phyloP scores from a whole-genome alignment of 2,329 filamentous ascomycete genomes.

The Xylaria sp. region DNA sequence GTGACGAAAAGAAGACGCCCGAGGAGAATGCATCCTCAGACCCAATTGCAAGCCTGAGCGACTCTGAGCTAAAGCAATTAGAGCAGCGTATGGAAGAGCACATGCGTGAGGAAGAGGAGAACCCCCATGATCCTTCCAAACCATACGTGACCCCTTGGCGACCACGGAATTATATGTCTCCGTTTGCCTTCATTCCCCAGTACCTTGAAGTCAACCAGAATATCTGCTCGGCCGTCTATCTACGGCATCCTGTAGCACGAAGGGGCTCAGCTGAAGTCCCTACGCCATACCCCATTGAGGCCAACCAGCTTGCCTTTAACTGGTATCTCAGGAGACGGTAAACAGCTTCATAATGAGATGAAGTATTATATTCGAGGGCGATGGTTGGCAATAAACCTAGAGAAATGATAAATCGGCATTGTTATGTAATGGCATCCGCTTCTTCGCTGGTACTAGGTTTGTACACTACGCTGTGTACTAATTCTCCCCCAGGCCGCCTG shows the following conservation, averaged over 20 bases:
- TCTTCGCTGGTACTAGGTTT: background rate
- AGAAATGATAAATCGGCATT: conserved; percentile 5
- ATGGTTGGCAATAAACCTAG: background rate
- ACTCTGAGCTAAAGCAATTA: conserved; percentile 65
- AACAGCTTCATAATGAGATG: conserved; percentile 30
- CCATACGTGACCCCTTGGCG: conserved; percentile 93
- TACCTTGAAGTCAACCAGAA: conserved; percentile 99
- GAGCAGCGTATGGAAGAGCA: conserved; percentile 67
- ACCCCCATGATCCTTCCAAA: conserved; percentile 79
- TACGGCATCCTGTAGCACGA: conserved; percentile 91
- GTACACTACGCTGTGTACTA: conserved; percentile 15
- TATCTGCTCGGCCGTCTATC: conserved; percentile 93
- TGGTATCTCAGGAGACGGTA: conserved; percentile 92
- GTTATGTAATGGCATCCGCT: background rate
- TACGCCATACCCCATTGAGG: conserved; percentile 77
- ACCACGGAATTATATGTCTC: conserved; percentile 85
- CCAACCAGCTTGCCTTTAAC: conserved; percentile 86
- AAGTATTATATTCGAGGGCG: conserved; percentile 5
- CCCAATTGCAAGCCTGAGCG: conserved; percentile 57
- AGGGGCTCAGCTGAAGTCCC: conserved; percentile 85
- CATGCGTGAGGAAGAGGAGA: conserved; percentile 74
- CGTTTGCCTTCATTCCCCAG: conserved; percentile 93
- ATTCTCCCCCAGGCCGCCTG: background rate
- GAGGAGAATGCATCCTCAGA: conserved; percentile 41
- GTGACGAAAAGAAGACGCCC: conserved; percentile 41